These are phyloP conservation scores for Anethum foeniculum DNA, from an alignment of 140 eudicot species.

Conservation along the genomic window DNA sequence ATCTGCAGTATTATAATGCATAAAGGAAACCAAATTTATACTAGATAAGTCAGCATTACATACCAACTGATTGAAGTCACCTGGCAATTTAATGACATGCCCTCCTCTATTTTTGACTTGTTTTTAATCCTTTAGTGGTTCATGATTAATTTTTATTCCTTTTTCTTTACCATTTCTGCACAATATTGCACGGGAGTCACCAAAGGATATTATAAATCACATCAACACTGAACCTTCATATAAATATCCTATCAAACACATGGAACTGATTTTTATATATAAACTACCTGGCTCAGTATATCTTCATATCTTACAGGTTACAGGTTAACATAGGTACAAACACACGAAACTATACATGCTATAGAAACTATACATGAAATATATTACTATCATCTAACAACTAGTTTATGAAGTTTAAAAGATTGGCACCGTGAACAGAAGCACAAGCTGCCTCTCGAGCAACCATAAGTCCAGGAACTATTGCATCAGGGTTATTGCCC, in stretches of 20 bases:
- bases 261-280: not conserved
- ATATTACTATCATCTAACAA: no score
- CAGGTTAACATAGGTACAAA: no score
- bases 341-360: no score
- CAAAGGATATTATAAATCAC: not conserved
- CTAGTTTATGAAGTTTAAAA: no score
- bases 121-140: slow-evolving; percentile 24
- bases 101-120: slow-evolving; percentile 33
- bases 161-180: slow-evolving; percentile 21
- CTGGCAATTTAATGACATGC: slow-evolving; percentile 29
- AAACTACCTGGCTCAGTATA: slow-evolving; percentile 29
- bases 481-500: slow-evolving; percentile 66
- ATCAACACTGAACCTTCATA: not conserved
- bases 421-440: slow-evolving; percentile 97
- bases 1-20: not conserved
- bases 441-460: slow-evolving; percentile 99
- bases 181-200: slow-evolving; percentile 5
- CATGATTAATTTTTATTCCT: slow-evolving; percentile 32
- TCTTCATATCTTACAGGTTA: not conserved
- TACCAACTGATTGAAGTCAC: slow-evolving; percentile 1
- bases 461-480: slow-evolving; percentile 91
- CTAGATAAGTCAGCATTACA: not conserved
- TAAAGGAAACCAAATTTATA: not conserved
- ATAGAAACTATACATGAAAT: no score
- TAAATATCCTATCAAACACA: not conserved